phyloP scores from a whole-genome alignment of 768 basidiomycete genomes.

The Fibroporia radiculosa region DNA sequence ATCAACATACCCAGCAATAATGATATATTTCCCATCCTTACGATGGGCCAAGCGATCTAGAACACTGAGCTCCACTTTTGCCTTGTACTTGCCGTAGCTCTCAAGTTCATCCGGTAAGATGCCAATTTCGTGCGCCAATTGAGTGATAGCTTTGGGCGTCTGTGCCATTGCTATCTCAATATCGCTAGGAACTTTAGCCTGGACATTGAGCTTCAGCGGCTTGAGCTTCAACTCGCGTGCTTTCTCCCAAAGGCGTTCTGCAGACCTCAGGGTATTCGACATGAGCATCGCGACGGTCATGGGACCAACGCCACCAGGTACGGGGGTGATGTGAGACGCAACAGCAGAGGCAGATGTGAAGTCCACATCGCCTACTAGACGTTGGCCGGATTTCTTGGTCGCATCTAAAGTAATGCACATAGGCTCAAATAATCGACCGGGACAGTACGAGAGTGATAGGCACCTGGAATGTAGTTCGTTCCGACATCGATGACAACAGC shows the following conservation, averaged over 20 bases:
- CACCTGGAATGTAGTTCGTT: constrained; percentile 91
- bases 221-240: constrained; percentile 59
- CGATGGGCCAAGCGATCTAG: constrained; percentile 79
- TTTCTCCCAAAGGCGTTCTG: constrained; percentile 72
- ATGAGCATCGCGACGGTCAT: constrained; percentile 99
- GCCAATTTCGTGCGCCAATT: constrained; percentile 85
- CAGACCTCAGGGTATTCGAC: constrained; percentile 85
- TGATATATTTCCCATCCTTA: constrained; percentile 91
- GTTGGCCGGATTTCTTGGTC: constrained; percentile 90
- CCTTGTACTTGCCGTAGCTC: constrained; percentile 93
- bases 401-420: constrained; percentile 43
- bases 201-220: constrained; percentile 72
- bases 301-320: constrained; percentile 98
- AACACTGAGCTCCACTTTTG: constrained; percentile 89
- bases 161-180: constrained; percentile 96
- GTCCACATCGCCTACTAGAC: constrained; percentile 94
- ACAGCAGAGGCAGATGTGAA: constrained; percentile 66
- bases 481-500: constrained; percentile 97
- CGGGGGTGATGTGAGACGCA: constrained; percentile 92
- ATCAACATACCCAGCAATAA: constrained; percentile 74
- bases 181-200: constrained; percentile 88
- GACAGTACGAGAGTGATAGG: neutral
- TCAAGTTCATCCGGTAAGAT: constrained; percentile 82
- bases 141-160: constrained; percentile 79
- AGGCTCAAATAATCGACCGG: neutral